A percentile compares a stretch with the other conserved stretches of the same genome.
Conservation (phyloP, 176 grass and related monocot genomes). For the Musa beccarii region DNA sequence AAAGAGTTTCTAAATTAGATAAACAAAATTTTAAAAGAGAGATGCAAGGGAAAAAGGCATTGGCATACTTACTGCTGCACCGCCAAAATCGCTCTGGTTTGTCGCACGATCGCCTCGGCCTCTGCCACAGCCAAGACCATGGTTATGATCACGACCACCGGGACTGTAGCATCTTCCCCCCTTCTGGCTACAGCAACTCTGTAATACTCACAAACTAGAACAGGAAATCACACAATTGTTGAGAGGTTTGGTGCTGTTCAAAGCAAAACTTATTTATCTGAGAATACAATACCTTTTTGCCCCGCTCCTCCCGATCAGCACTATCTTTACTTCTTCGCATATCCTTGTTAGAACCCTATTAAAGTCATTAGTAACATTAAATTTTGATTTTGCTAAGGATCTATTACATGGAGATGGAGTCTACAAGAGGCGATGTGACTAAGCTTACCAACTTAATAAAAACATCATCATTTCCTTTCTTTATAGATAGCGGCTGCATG, state of each 20-base stretch:
- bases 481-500: constrained; percentile 10
- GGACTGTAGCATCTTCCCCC: background rate
- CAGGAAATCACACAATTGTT: background rate
- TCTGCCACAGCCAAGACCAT: background rate
- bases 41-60: background rate
- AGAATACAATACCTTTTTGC: background rate
- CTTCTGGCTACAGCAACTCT: background rate
- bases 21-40: too few species aligned
- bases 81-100: background rate
- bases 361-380: background rate
- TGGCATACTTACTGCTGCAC: background rate
- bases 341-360: constrained; percentile 1
- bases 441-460: background rate
- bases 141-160: background rate
- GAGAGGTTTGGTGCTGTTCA: background rate
- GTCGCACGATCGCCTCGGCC: background rate
- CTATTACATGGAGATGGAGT: background rate
- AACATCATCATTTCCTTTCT: constrained; percentile 1
- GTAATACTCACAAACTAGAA: background rate
- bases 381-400: background rate
- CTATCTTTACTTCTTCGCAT: background rate
- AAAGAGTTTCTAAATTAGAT: too few species aligned
- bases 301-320: background rate
- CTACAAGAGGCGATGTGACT: background rate
- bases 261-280: background rate